A percentile compares a stretch with the other conserved stretches of the same genome.
Conservation (phyloP, 2,329 filamentous ascomycete species). For the Monilinia polystroma region DNA sequence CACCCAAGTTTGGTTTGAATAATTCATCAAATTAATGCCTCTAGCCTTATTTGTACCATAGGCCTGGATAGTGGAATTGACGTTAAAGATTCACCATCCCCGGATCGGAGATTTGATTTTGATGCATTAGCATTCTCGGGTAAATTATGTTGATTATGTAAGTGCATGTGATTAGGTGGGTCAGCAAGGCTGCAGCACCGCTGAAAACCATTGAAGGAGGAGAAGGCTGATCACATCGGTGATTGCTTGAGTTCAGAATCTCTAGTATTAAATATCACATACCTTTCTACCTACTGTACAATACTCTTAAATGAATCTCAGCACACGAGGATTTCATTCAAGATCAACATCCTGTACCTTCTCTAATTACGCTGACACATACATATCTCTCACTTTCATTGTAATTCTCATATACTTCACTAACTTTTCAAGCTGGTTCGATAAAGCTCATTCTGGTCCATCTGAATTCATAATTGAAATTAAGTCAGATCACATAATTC, state of each 20-base stretch:
- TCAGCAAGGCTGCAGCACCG: conserved; percentile 13
- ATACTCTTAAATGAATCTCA: conserved; percentile 9
- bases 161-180: conserved; percentile 8
- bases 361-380: conserved; percentile 6
- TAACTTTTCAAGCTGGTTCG: conserved; percentile 14
- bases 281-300: conserved; percentile 10
- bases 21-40: not conserved
- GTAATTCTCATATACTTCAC: conserved; percentile 10
- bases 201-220: conserved; percentile 7
- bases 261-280: not conserved
- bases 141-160: not conserved
- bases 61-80: conserved; percentile 12
- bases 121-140: conserved; percentile 1
- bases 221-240: not conserved
- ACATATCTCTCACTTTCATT: conserved; percentile 6
- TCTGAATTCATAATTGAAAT: conserved; percentile 5
- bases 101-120: conserved; percentile 16
- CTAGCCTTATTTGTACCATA: not conserved
- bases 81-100: conserved; percentile 4
- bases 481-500: conserved; percentile 11
- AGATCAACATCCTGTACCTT: conserved; percentile 15
- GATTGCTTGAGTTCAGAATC: not conserved
- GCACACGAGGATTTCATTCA: conserved; percentile 11
- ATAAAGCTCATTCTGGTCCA: conserved; percentile 16
- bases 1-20: not conserved